phyloP scores from a whole-genome alignment of 2,329 filamentous ascomycete genomes.

The Chaetoscypha palmicola region DNA sequence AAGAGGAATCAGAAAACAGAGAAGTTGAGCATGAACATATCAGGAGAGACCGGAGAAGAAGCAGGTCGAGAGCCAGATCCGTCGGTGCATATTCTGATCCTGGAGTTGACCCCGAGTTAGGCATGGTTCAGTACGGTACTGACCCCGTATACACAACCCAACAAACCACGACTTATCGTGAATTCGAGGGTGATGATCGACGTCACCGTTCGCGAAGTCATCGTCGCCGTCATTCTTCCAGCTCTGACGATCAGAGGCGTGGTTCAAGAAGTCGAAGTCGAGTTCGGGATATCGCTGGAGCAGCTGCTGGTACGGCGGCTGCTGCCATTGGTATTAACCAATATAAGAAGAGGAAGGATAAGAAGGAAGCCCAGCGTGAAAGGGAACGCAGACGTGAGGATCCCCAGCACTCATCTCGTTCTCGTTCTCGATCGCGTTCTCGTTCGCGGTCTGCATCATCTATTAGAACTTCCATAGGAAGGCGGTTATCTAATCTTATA shows the following conservation, averaged over 20 bases:
- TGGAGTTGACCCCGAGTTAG: conserved; percentile 56
- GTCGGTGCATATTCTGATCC: conserved; percentile 40
- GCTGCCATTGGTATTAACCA: conserved; percentile 58
- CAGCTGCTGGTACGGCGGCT: conserved; percentile 48
- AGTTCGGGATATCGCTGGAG: conserved; percentile 48
- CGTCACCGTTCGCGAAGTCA: conserved; percentile 17
- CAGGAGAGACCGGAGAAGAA: conserved; percentile 27
- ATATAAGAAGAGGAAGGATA: conserved; percentile 43
- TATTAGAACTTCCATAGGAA: conserved; percentile 25
- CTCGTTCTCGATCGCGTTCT: conserved; percentile 25
- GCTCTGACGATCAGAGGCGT: conserved; percentile 20
- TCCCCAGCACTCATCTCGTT: conserved; percentile 29
- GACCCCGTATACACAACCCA: conserved; percentile 43
- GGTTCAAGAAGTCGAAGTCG: conserved; percentile 38
- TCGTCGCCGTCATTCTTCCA: conserved; percentile 21
- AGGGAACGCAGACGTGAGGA: conserved; percentile 31
- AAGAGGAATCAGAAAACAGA: conserved; percentile 34
- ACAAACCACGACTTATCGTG: conserved; percentile 26
- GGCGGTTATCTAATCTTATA: conserved; percentile 28
- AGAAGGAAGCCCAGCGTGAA: conserved; percentile 32
- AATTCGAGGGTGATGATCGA: conserved; percentile 18
- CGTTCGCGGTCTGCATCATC: conserved; percentile 27
- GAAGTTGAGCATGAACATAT: conserved; percentile 29
- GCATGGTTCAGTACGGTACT: conserved; percentile 60
- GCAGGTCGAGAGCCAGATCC: conserved; percentile 44